These are phyloP conservation scores for Hypericum androsaemum DNA, from an alignment of 345 rosid genomes.

Conservation along the genomic window DNA sequence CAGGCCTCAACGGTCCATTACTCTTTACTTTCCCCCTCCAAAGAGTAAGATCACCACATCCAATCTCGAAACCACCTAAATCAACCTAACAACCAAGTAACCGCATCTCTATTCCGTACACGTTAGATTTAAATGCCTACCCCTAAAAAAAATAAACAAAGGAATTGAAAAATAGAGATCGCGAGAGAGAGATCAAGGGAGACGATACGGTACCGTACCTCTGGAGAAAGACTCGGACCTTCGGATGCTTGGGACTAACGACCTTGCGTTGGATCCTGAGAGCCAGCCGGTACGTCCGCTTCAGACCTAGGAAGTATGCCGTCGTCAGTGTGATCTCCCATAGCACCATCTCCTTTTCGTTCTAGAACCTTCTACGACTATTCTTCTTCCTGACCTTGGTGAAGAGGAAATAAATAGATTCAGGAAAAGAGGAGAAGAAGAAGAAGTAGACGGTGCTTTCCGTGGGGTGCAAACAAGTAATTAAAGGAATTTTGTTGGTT, in stretches of 20 bases:
- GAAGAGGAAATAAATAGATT: constrained; percentile 30
- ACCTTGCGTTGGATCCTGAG: constrained; percentile 60
- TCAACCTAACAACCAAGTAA: too few species aligned
- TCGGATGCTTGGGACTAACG: constrained; percentile 45
- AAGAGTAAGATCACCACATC: too few species aligned
- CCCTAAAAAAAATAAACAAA: neutral
- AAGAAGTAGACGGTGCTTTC: neutral
- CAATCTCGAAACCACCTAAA: too few species aligned
- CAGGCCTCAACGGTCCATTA: too few species aligned
- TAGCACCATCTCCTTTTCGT: constrained; percentile 44
- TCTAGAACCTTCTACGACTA: neutral
- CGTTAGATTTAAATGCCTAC: neutral
- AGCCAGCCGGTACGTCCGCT: constrained; percentile 63
- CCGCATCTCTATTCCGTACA: too few species aligned
- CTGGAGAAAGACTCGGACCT: constrained; percentile 48
- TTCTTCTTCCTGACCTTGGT: constrained; percentile 34
- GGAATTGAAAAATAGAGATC: neutral
- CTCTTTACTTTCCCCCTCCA: too few species aligned
- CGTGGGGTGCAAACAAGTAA: too few species aligned
- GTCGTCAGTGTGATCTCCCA: constrained; percentile 90
- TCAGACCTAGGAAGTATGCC: constrained; percentile 79
- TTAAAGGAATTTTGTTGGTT: too few species aligned
- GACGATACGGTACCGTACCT: constrained; percentile 25
- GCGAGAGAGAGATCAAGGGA: neutral
- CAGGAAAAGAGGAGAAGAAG: neutral